Conservation (phyloP, 768 basidiomycete genomes). For the Tylopilus vinaceipallidus region DNA sequence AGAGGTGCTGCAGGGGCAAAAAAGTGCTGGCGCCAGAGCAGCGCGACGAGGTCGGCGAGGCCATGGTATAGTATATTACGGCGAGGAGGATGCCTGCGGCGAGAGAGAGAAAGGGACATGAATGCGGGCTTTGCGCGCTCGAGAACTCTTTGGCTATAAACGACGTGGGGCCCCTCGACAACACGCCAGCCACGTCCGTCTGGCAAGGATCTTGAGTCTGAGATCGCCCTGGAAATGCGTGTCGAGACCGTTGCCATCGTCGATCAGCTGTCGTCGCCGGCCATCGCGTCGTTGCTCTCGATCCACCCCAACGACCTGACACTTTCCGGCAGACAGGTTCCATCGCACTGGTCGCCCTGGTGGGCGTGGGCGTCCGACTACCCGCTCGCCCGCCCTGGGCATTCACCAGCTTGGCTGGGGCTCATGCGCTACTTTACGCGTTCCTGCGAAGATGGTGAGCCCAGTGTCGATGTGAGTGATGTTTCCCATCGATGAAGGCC, state of each 20-base stretch:
- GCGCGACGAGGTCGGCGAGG: conserved; percentile 37
- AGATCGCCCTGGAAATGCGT: too few relatives aligned
- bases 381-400: conserved; percentile 13
- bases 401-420: conserved; percentile 23
- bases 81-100: conserved; percentile 13
- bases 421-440: conserved; percentile 25
- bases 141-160: neutral
- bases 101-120: neutral
- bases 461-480: conserved; percentile 15
- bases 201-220: too few relatives aligned
- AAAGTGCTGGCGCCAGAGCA: conserved; percentile 43
- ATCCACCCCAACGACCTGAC: conserved; percentile 49
- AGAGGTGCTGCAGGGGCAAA: conserved; percentile 50
- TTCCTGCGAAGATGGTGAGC: conserved; percentile 7
- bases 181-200: too few relatives aligned
- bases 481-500: neutral
- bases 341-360: conserved; percentile 33
- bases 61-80: conserved; percentile 26
- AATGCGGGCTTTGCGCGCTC: neutral
- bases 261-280: conserved; percentile 19
- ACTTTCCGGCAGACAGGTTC: conserved; percentile 15
- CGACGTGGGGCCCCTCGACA: too few relatives aligned
- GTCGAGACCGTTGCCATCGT: conserved; percentile 12
- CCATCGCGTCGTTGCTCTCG: conserved; percentile 35
- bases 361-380: conserved; percentile 34